Conservation (phyloP, 768 basidiomycete genomes). For the Leccinum truebloodii region DNA sequence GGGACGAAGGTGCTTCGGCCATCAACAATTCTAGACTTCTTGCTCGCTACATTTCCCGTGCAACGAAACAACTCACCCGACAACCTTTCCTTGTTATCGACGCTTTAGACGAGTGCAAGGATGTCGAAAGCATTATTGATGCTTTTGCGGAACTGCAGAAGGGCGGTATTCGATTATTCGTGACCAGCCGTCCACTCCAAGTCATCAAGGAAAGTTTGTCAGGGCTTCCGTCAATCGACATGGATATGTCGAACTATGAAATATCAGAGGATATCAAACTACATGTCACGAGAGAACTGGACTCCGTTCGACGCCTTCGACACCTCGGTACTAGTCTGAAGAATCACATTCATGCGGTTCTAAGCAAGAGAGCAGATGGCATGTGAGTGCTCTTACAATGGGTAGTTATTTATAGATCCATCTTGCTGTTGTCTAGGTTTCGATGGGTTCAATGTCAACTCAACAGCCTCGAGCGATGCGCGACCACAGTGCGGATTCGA, state of each 20-base stretch:
- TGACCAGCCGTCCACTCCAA: background rate
- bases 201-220: background rate
- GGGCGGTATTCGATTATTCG: background rate
- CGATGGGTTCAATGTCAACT: constrained; percentile 21
- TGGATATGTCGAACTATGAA: background rate
- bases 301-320: constrained; percentile 6
- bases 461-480: background rate
- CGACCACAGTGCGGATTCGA: background rate
- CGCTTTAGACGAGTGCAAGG: background rate
- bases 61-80: background rate
- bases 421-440: constrained; percentile 6
- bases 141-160: background rate
- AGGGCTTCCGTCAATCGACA: background rate
- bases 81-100: constrained; percentile 16
- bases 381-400: constrained; percentile 1
- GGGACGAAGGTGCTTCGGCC: background rate
- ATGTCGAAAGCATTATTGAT: background rate
- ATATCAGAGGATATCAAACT: constrained; percentile 3
- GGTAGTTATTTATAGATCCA: no score
- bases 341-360: background rate
- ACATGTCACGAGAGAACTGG: constrained; percentile 8
- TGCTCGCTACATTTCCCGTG: constrained; percentile 4
- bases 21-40: background rate
- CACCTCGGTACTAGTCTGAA: background rate
- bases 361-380: constrained; percentile 9